Evolutionary conservation across 1,139 yeast species (phyloP).

Genomic region (Yamadazyma triangularis): DNA sequence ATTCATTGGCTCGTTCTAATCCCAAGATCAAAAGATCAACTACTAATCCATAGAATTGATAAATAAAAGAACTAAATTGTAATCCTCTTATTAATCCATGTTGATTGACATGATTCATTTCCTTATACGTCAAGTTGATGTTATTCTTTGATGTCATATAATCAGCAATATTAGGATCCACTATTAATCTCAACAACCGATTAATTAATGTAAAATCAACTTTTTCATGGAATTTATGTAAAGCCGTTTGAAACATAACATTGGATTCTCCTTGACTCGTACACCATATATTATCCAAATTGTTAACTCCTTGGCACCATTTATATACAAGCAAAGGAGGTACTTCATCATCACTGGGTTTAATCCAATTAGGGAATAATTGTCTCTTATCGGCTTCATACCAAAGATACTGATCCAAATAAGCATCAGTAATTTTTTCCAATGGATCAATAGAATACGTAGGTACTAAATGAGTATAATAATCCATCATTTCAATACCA

Average conservation of each 20-base stretch:
- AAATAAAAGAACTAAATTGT: conserved; percentile 85
- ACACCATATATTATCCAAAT: conserved; percentile 75
- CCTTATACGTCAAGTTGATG: conserved; percentile 77
- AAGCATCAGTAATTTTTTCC: conserved; percentile 95
- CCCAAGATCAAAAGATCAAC: conserved; percentile 82
- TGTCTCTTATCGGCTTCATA: conserved; percentile 87
- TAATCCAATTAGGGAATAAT: conserved; percentile 92
- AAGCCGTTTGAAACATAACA: conserved; percentile 76
- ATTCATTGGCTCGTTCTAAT: conserved; percentile 76
- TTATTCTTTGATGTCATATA: conserved; percentile 92
- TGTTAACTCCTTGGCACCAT: conserved; percentile 95
- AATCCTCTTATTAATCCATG: conserved; percentile 85
- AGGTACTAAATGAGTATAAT: conserved; percentile 79
- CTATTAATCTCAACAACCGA: conserved; percentile 69
- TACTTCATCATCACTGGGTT: conserved; percentile 91
- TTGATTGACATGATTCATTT: conserved; percentile 91
- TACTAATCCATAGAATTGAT: conserved; percentile 85
- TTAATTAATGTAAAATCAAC: conserved; percentile 85
- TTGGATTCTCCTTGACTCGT: conserved; percentile 68
- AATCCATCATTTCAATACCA: conserved; percentile 87
- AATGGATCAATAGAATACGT: conserved; percentile 85
- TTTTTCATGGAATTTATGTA: conserved; percentile 73
- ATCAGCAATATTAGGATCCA: conserved; percentile 92
- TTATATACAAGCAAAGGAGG: conserved; percentile 90
- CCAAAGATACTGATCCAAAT: conserved; percentile 93